Evolutionary conservation across 2,329 filamentous ascomycete genomes (phyloP), one percentile per base, ranked within the genome.

Genomic region (Endothia cerciana): DNA sequence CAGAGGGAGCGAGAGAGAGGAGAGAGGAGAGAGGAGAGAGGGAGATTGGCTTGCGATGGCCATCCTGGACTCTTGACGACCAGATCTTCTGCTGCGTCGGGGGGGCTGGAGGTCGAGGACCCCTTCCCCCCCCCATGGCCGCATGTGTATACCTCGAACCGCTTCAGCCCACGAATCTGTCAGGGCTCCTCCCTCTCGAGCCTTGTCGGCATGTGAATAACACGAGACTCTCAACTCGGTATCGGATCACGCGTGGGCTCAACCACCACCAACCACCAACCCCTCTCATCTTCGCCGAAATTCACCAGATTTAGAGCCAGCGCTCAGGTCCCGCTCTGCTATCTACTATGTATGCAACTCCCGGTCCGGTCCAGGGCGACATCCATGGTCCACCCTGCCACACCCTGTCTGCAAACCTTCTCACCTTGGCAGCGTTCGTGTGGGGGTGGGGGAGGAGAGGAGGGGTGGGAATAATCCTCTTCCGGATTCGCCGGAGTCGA

Each of bases 271-370:
- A 51, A 22, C 47, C 47, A 28, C n/a, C n/a, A n/a, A n/a, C 13
- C 28, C 13, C 7, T 36, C 51, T n/a, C 51, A 33, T 19, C 51
- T 55, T 55, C 51, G 51, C 51, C 51, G 51, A 55, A 55, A n/a
- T 36, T n/a, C 17, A 36, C 51, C 51, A 36, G 17, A 36, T 55
- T 22, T 17, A 6, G 51, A 55, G 28, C 28, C 51, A 55, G 47
- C 47, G 30, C 51, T 22, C 51, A 22, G 30, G 51, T 55, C 51
- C 30, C 51, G 51, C 51, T 36, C 28, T 11, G 30, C 51, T 55
- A 36, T n/a, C n/a, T n/a, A n/a, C n/a, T n/a, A n/a, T n/a, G n/a
- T n/a, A n/a, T n/a, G 51, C 51, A 36, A 36, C 28, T 13, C 13
- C 13, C n/a, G n/a, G n/a, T n/a, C n/a, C n/a, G n/a, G n/a, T n/a